phyloP scores from a whole-genome alignment of 345 rosid genomes.

The Nasturtium officinale region DNA sequence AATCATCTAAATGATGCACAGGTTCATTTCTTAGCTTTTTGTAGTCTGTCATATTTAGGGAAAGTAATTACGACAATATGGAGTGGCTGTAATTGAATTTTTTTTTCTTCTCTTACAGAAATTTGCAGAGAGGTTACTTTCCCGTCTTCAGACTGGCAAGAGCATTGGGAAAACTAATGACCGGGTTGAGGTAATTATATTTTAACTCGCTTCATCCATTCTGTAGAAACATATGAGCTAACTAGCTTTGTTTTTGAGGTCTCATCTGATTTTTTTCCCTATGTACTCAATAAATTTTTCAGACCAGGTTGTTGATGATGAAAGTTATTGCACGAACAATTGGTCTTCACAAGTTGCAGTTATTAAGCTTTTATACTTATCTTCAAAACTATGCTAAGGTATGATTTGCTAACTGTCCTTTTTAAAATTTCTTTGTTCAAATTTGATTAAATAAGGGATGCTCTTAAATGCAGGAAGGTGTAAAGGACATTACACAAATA shows the following conservation, averaged over 20 bases:
- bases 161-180: conserved; percentile 41
- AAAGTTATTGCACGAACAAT: conserved; percentile 83
- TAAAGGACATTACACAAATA: conserved; percentile 79
- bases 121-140: conserved; percentile 81
- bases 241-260: not conserved
- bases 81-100: conserved; percentile 6
- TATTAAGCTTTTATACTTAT: conserved; percentile 72
- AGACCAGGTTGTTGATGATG: conserved; percentile 89
- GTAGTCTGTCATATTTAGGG: not conserved
- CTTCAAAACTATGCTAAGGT: conserved; percentile 88
- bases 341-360: conserved; percentile 82
- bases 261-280: not conserved
- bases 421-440: conserved; percentile 1
- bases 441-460: conserved; percentile 6
- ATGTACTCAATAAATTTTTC: conserved; percentile 32
- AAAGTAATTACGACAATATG: not conserved
- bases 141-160: conserved; percentile 82
- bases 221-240: conserved; percentile 13
- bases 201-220: not conserved
- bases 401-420: conserved; percentile 20
- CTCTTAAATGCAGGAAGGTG: conserved; percentile 69
- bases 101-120: conserved; percentile 61
- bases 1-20: conserved; percentile 81
- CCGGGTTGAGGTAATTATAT: conserved; percentile 66
- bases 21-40: conserved; percentile 47